Evolutionary conservation across 805 yeast genomes (phyloP).

Genomic region (Candida pini): DNA sequence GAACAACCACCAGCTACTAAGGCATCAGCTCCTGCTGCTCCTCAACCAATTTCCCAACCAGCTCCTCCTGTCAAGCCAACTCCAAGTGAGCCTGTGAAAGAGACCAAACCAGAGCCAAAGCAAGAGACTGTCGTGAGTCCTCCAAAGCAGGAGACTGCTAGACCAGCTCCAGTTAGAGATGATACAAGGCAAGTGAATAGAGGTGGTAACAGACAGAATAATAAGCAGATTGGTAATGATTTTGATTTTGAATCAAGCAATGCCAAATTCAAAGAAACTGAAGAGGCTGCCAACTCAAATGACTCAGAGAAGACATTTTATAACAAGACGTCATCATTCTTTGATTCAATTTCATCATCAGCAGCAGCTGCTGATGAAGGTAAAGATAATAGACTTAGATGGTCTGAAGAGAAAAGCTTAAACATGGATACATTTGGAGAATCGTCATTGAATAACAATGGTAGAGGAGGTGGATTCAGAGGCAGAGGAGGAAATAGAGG

Average conservation of each 20-base stretch:
- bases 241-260: slow-evolving; percentile 74
- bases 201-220: background rate
- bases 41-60: slow-evolving; percentile 1
- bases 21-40: slow-evolving; percentile 9
- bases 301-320: slow-evolving; percentile 42
- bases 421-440: slow-evolving; percentile 85
- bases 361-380: slow-evolving; percentile 38
- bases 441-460: slow-evolving; percentile 39
- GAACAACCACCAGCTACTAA: background rate
- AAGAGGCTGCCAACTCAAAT: slow-evolving; percentile 20
- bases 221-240: slow-evolving; percentile 35
- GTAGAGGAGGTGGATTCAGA: slow-evolving; percentile 47
- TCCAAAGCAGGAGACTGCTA: background rate
- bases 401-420: slow-evolving; percentile 67
- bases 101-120: slow-evolving; percentile 8
- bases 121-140: slow-evolving; percentile 6
- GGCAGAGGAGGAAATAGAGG: slow-evolving; percentile 39
- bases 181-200: background rate
- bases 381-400: slow-evolving; percentile 40
- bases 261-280: slow-evolving; percentile 61
- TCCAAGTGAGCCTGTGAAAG: slow-evolving; percentile 5
- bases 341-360: slow-evolving; percentile 77
- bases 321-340: slow-evolving; percentile 79
- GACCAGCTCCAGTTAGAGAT: background rate
- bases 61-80: slow-evolving; percentile 2